phyloP scores from a whole-genome alignment of 768 basidiomycete species.

The Fistulinella prunicolor region DNA sequence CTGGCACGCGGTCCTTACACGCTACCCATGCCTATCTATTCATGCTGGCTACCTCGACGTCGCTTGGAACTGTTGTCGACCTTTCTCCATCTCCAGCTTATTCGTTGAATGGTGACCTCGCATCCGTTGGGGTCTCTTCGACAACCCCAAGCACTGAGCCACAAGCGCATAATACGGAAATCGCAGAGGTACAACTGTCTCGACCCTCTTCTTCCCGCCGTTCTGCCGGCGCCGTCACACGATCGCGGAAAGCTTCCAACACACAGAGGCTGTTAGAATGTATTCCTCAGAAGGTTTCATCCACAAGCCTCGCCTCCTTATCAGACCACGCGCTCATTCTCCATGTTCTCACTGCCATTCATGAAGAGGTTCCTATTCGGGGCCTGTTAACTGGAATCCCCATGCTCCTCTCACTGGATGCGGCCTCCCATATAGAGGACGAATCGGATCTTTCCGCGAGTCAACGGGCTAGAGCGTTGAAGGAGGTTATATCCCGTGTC shows the following conservation, averaged over 20 bases:
- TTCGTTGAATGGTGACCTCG: conserved; percentile 30
- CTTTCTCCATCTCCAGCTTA: conserved; percentile 42
- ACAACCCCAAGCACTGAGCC: conserved; percentile 34
- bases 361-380: conserved; percentile 70
- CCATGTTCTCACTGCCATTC: conserved; percentile 61
- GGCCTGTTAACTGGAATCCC: conserved; percentile 77
- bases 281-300: conserved; percentile 41
- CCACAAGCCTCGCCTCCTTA: conserved; percentile 53
- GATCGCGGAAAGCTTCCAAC: conserved; percentile 56
- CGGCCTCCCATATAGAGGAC: conserved; percentile 44
- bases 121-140: conserved; percentile 27
- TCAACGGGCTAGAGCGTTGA: conserved; percentile 52
- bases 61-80: conserved; percentile 48
- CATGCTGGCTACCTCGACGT: conserved; percentile 69
- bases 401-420: conserved; percentile 78
- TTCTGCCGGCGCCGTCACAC: conserved; percentile 48
- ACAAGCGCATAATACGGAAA: conserved; percentile 19
- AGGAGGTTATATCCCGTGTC: conserved; percentile 57
- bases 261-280: conserved; percentile 52
- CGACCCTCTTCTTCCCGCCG: conserved; percentile 42
- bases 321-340: conserved; percentile 76
- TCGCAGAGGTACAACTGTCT: conserved; percentile 26
- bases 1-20: conserved; percentile 69
- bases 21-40: conserved; percentile 80
- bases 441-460: conserved; percentile 36